Base-by-base conservation (phyloP, 1,284 basidiomycete genomes). In the Cutaneotrichosporon daszewskae region DNA sequence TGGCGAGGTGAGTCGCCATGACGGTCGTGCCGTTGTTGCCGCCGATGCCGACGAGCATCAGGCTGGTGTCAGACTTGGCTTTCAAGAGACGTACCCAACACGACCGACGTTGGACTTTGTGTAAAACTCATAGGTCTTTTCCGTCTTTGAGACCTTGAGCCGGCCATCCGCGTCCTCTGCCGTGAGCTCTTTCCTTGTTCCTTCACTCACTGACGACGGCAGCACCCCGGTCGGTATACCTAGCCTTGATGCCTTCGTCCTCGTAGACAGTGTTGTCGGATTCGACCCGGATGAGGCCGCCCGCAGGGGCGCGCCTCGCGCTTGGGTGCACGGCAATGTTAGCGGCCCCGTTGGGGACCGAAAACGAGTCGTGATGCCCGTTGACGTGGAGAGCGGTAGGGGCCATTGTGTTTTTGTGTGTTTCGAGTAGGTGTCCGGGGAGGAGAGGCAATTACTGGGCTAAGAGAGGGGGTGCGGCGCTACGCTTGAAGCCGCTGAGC, bases 1-100 rank as follows among this genome's bases (percentile, higher is more conserved):
- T 98, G 65, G 95, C 94, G 60, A 97, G 81, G 68, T 97, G 83
- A 56, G 91, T 95, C 22, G 95, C 92, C 57, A 84, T 84, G 48
- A 97, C 80, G 34, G 94, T 98, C 44, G 87, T 83, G 49, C 94
- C 94, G 68, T 98, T 98, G 80, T 98, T 98, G 50, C 94, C 94
- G 55, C 94, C 94, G 55, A 92, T 75, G 54, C 94, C 94, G 64
- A 97, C 85, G 78, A 98, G 85, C 86, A 98, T 87, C 57, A 97
- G 78, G 49, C 94, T 94, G 54, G 2, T n/a, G 37, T 45, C 32
- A 45, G 43, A 25, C 13, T 16, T 10, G 20, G 31, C 6, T 3
- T 7, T 25, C 18, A 24, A 11, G 5, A n/a, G 4, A 77, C 85
- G 54, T 63, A 92, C 88, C 91, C 92, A 70, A 91, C 95, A 77